Conservation (phyloP, 495 filamentous ascomycete genomes). For the Xylaria castorea region DNA sequence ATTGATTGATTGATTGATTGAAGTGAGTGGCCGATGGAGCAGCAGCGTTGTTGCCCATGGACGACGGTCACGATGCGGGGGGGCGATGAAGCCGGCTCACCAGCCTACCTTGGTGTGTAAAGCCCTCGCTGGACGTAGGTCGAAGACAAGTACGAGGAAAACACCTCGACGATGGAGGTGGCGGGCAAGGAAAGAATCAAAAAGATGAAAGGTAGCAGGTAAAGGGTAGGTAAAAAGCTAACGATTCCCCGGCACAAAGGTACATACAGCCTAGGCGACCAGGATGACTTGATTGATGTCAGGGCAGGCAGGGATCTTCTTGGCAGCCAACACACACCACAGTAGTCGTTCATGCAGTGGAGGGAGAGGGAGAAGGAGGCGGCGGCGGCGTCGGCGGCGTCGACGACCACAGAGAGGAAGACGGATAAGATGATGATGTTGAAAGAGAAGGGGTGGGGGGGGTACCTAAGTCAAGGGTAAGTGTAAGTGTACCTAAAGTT, state of each 20-base stretch:
- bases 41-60: not conserved
- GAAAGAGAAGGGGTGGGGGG: not conserved
- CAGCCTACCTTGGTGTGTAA: not conserved
- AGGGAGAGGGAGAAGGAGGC: not conserved
- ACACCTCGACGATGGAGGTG: not conserved
- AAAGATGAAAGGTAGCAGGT: not conserved
- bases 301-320: conserved; percentile 22
- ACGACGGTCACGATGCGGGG: not conserved
- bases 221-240: not conserved
- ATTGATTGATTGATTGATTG: not conserved
- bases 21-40: not conserved
- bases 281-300: conserved; percentile 23
- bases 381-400: not conserved
- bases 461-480: not conserved
- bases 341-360: not conserved
- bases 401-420: not conserved
- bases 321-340: conserved; percentile 19
- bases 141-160: not conserved
- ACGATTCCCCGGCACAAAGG: not conserved
- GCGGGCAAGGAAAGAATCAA: not conserved
- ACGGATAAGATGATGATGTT: not conserved
- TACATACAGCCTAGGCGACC: not conserved
- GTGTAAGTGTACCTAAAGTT: not conserved
- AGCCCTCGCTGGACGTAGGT: not conserved
- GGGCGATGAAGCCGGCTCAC: not conserved